Evolutionary conservation across 73 alveolate species (phyloP), one percentile per base, ranked within the genome.

Genomic region (Diophrys appendiculata): DNA sequence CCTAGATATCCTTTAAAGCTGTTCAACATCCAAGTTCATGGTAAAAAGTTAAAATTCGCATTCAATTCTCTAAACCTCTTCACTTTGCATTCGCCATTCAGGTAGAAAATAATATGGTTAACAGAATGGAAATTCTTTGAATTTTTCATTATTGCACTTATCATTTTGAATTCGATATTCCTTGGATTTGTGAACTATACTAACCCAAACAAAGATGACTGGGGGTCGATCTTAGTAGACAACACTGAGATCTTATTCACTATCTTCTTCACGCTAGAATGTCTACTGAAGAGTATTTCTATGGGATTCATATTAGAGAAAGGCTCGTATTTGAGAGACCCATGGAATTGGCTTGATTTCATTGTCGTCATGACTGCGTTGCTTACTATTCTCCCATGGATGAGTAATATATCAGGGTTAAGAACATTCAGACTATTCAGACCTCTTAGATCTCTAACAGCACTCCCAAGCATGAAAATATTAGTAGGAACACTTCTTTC

Each of bases 221-320:
- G 64, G 23, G 32, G 73, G 32, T 55, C 76, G 93, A 88, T 68
- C 27, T 67, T 71, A 0, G 70, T 54, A n/a, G 65, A 75, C 3
- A 29, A 52, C 28, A 26, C 81, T 34, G 99, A 97, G 82, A 28
- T 80, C 64, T 31, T 92, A 56, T 95, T 97, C 78, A 91, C 96
- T 71, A 34, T 87, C 0, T 65, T 95, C 72, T 97, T 97, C 80
- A 67, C 95, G 34, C 73, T 91, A 13, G 99, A 97, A 86, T 90
- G 92, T 30, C 74, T 86, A 54, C 60, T 93, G 53, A 95, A 97
- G 81, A 43, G 86, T 0, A 90, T 96, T 55, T 95, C 72, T 18
- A 54, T 34, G 30, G 90, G 90, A n/a, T 75, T 81, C 53, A 5
- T 72, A 54, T 0, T 76, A 60, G 90, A 33, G 52, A 67, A 0